Evolutionary conservation across 495 filamentous ascomycete genomes (phyloP), one percentile per base, ranked within the genome.

Genomic region (Penicillium maclennaniae): DNA sequence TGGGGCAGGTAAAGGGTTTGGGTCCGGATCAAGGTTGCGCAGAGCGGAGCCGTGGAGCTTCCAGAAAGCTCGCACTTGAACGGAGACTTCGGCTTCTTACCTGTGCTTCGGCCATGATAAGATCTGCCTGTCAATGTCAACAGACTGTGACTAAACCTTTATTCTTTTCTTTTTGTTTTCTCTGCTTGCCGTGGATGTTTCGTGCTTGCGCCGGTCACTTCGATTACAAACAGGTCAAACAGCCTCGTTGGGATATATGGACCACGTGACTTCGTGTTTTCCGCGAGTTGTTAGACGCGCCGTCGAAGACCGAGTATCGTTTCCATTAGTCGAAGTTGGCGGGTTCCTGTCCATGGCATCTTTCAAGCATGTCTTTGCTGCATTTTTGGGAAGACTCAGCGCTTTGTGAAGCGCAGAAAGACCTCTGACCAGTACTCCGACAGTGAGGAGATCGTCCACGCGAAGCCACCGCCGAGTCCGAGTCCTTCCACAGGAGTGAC

Each of bases 361-460:
- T 17, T n/a, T 25, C 10, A 45, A 70, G 53, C 0, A 76, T 75
- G 71, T 76, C 74, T 44, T 51, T 77, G 39, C 26, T 74, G 59
- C 65, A 76, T 43, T 77, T 67, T 41, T 77, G 70, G 67, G 71
- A 74, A 74, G 31, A 76, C 69, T 4, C 56, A 63, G 52, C 69
- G 70, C 6, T 58, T 67, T 1, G 53, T 58, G 39, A 77, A 77
- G 49, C 70, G 71, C 23, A 61, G 67, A 45, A 71, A 66, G 49
- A 54, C 47, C 3, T 53, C 48, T 45, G 51, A 54, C 26, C 46
- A 56, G 19, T 10, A 47, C 2, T n/a, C 34, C 14, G 53, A 40
- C 14, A n/a, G 50, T 38, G 55, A 59, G 7, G 31, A 19, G 26
- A 53, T 28, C 14, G 25, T 15, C 12, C 45, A 44, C 28, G 49